Conservation (phyloP, 192 early-diverging fungal genomes). For the Phlyctochytrium bullatum region DNA sequence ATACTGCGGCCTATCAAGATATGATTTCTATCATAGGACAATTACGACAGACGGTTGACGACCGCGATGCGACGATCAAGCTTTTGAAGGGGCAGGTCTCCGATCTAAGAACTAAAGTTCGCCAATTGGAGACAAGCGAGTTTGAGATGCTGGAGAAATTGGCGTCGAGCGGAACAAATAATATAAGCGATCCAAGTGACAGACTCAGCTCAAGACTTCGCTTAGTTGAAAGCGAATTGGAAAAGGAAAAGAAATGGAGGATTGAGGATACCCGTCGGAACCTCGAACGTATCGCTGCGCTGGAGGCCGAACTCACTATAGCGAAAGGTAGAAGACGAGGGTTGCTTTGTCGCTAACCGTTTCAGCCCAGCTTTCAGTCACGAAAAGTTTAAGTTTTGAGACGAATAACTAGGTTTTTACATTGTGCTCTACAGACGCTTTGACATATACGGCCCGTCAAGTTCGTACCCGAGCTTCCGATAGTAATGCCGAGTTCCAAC, state of each 20-base stretch:
- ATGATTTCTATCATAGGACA: slow-evolving; percentile 11
- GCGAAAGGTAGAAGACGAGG: neutral
- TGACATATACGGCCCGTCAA: slow-evolving; percentile 94
- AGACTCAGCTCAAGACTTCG: neutral
- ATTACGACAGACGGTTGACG: slow-evolving; percentile 20
- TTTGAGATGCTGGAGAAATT: slow-evolving; percentile 22
- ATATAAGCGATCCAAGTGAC: neutral
- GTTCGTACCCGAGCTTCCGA: slow-evolving; percentile 89
- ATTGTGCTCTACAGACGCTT: slow-evolving; percentile 84
- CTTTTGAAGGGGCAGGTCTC: slow-evolving; percentile 21
- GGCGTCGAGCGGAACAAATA: neutral
- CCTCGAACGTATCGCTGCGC: neutral
- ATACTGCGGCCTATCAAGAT: slow-evolving; percentile 16
- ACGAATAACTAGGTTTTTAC: neutral
- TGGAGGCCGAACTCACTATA: neutral
- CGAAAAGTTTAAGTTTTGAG: neutral
- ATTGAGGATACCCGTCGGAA: neutral
- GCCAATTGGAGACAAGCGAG: slow-evolving; percentile 25
- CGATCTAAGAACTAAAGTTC: slow-evolving; percentile 14
- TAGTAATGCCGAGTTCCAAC: slow-evolving; percentile 98
- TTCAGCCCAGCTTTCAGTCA: neutral
- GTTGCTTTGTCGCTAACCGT: neutral
- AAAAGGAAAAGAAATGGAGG: neutral
- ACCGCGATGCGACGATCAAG: slow-evolving; percentile 15
- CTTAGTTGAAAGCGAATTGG: neutral